phyloP scores from a whole-genome alignment of 371 early-diverging fungal genomes.

The Lichtheimia ornata region DNA sequence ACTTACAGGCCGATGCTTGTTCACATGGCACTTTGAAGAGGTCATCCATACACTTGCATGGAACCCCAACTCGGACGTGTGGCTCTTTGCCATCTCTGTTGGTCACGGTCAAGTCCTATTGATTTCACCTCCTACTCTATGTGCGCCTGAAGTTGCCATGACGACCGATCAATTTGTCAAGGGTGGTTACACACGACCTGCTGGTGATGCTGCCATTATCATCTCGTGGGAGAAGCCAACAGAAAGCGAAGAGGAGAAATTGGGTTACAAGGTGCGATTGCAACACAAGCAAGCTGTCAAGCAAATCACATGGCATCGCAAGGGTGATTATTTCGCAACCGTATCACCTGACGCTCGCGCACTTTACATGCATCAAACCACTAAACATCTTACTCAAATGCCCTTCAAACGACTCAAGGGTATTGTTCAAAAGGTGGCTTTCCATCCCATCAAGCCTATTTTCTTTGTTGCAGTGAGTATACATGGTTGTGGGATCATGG shows the following conservation, averaged over 20 bases:
- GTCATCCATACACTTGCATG: constrained; percentile 79
- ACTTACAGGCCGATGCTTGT: constrained; percentile 83
- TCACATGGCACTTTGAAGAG: constrained; percentile 70
- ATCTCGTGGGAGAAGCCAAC: constrained; percentile 66
- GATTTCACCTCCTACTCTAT: constrained; percentile 54
- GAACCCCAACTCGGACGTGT: constrained; percentile 84
- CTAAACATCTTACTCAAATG: constrained; percentile 84
- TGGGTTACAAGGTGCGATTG: constrained; percentile 56
- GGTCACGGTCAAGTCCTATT: constrained; percentile 57
- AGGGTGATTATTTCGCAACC: constrained; percentile 94
- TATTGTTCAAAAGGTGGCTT: constrained; percentile 82
- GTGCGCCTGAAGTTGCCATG: constrained; percentile 49
- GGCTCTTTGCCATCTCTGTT: constrained; percentile 78
- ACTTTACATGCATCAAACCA: constrained; percentile 91
- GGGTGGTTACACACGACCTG: constrained; percentile 45
- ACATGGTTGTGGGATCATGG: not conserved
- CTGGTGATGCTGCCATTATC: constrained; percentile 35
- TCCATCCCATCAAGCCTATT: constrained; percentile 93
- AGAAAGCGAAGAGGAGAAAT: constrained; percentile 49
- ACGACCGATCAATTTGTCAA: constrained; percentile 54
- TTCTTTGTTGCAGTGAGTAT: constrained; percentile 87
- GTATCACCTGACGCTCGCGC: constrained; percentile 76
- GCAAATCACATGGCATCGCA: constrained; percentile 91
- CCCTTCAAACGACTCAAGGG: constrained; percentile 90
- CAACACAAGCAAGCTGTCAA: constrained; percentile 67